These are phyloP conservation scores for Phytophthora tentaculata DNA, from an alignment of 352 stramenopile genomes.

Conservation along the genomic window DNA sequence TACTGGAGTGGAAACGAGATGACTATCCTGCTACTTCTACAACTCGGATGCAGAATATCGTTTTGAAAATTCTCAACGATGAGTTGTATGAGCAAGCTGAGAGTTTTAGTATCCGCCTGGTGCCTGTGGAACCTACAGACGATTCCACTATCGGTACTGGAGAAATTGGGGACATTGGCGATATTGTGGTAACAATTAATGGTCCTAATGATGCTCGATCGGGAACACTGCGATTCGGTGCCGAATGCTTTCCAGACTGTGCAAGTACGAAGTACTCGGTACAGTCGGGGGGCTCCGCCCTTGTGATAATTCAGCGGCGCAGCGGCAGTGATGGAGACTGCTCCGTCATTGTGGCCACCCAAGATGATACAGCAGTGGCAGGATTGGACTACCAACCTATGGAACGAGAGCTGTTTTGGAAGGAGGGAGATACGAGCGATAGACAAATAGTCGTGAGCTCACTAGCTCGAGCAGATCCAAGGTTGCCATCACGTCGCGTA, in stretches of 20 bases:
- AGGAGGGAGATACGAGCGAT: conserved; percentile 55
- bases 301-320: conserved; percentile 59
- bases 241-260: conserved; percentile 74
- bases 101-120: conserved; percentile 53
- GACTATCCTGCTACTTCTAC: conserved; percentile 17
- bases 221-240: conserved; percentile 65
- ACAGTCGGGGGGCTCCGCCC: conserved; percentile 52
- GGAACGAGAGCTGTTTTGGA: conserved; percentile 47
- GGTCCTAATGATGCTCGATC: conserved; percentile 64
- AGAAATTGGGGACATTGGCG: conserved; percentile 44
- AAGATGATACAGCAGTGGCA: conserved; percentile 53
- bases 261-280: conserved; percentile 50
- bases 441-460: conserved; percentile 56
- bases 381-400: conserved; percentile 60
- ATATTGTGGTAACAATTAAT: conserved; percentile 58
- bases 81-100: conserved; percentile 58
- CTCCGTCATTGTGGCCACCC: conserved; percentile 49
- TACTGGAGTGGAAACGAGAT: conserved; percentile 55
- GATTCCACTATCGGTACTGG: conserved; percentile 38
- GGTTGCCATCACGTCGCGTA: conserved; percentile 40
- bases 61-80: conserved; percentile 51
- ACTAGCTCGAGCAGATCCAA: conserved; percentile 39
- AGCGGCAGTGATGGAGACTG: conserved; percentile 55
- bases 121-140: conserved; percentile 32
- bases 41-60: conserved; percentile 47